These are phyloP conservation scores for Ilyonectria sp. DNA, from an alignment of 2,329 filamentous ascomycete genomes.

Conservation along the genomic window DNA sequence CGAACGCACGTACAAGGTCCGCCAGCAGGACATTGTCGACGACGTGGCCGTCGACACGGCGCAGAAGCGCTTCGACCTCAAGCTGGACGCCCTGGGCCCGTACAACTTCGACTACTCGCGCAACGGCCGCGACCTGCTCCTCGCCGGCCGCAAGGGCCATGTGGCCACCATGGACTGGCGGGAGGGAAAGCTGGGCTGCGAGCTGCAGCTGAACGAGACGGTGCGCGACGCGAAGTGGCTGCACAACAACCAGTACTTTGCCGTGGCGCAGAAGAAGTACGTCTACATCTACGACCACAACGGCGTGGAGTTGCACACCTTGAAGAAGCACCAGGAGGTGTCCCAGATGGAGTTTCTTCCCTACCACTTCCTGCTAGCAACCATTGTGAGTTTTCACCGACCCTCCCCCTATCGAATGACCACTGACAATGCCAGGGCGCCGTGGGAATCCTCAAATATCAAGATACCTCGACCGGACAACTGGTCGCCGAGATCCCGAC, in stretches of 20 bases:
- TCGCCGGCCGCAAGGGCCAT: constrained; percentile 94
- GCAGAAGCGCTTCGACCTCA: constrained; percentile 93
- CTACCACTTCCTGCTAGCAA: constrained; percentile 94
- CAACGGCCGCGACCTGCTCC: constrained; percentile 87
- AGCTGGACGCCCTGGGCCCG: constrained; percentile 85
- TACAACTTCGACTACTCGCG: constrained; percentile 92
- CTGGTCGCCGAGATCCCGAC: constrained; percentile 90
- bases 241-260: constrained; percentile 95
- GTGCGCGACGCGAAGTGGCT: constrained; percentile 92
- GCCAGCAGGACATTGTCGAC: constrained; percentile 86
- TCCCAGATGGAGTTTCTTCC: constrained; percentile 96
- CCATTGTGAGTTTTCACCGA: constrained; percentile 73
- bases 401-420: fast-evolving
- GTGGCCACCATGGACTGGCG: constrained; percentile 98
- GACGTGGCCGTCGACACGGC: constrained; percentile 86
- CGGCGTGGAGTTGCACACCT: constrained; percentile 92
- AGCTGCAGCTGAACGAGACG: constrained; percentile 92
- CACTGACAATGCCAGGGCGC: constrained; percentile 69
- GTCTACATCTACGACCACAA: constrained; percentile 96
- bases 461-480: constrained; percentile 94
- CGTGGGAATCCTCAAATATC: constrained; percentile 90
- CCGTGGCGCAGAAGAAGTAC: constrained; percentile 95
- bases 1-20: constrained; percentile 92
- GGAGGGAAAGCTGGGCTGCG: constrained; percentile 90
- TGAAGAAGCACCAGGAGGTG: constrained; percentile 92